Evolutionary conservation across 2,329 filamentous ascomycete genomes (phyloP), one percentile per base, ranked within the genome.

Genomic region (Talaromyces sp.): DNA sequence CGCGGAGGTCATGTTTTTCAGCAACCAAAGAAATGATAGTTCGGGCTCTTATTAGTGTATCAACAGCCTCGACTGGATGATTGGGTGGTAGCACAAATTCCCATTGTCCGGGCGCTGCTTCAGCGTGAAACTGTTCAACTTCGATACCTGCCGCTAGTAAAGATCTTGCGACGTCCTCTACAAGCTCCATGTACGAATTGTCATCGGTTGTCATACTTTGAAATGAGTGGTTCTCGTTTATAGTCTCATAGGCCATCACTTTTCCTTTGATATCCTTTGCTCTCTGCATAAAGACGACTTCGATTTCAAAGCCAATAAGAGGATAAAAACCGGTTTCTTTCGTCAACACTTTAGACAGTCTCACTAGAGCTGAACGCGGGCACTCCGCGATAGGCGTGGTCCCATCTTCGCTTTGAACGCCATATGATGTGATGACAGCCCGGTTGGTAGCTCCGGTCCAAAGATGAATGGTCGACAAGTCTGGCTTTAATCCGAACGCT

Each of bases 41-140:
- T 2, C 69, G 66, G 5, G 70, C 69, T 33, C 60, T 65, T 9
- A 71, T 8, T 5, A 71, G 66, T 4, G 61, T 64, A 57, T 72
- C 69, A 28, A 68, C 67, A 5, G 70, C 68, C 6, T 64, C 18
- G 6, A 71, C 56, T 5, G 70, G 70, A 2, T 56, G 34, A 1
- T 55, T 28, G 3, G 68, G 69, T 1, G 65, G 65, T 1, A 72
- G 63, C 3, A 70, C 65, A 56, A 72, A 70, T 57, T 72, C 69
- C 64, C 66, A 72, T 57, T 72, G 70, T 2, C 69, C 68, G 1
- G 69, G 68, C 2, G 63, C 64, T 14, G 64, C 63, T 55, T 72
- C 70, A 18, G 68, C 56, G 40, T 72, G 70, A 57, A 68, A 70
- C 47, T 72, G 68, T 44, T 71, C 63, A 10, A 72, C 40, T 4